Conservation (phyloP, 1,284 basidiomycete genomes). For the Apiotrichum porosum region DNA sequence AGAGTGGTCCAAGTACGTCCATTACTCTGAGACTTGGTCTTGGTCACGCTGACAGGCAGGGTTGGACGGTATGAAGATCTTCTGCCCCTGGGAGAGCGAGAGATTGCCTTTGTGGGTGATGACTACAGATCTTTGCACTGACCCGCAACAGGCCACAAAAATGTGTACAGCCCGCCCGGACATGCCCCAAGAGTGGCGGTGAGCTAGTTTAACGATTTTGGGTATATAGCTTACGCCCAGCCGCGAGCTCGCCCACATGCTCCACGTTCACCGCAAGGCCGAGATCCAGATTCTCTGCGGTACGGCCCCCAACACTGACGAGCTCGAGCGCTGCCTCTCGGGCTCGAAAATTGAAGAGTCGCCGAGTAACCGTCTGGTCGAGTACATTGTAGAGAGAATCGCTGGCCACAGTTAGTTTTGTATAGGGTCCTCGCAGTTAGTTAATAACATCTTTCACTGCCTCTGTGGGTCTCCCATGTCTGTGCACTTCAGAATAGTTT, state of each 20-base stretch:
- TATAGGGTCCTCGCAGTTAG: not conserved
- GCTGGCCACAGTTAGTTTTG: too few relatives aligned
- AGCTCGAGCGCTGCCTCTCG: not conserved
- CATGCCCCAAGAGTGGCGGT: conserved; percentile 13
- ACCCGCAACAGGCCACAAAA: conserved; percentile 3
- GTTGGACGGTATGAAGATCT: conserved; percentile 57
- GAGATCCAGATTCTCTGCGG: conserved; percentile 71
- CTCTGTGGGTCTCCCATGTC: too few relatives aligned
- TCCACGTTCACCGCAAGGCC: conserved; percentile 73
- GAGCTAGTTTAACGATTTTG: not conserved
- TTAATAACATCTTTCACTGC: too few relatives aligned
- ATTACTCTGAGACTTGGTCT: not conserved
- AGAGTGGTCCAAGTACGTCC: conserved; percentile 54
- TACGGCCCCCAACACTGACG: not conserved
- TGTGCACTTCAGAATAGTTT: too few relatives aligned
- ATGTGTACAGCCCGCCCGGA: conserved; percentile 1
- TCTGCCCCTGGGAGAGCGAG: conserved; percentile 64
- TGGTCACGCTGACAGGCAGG: conserved; percentile 51
- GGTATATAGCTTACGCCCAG: conserved; percentile 38
- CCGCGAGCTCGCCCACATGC: conserved; percentile 70
- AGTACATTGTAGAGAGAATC: conserved; percentile 16
- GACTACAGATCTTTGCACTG: not conserved
- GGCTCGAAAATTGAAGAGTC: not conserved
- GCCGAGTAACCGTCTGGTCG: conserved; percentile 9
- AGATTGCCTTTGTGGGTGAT: conserved; percentile 63